Percentiles rank a stretch among this genome's conserved stretches.
Conservation (phyloP, 148 eudicot genomes). For the Agrostemma githago region DNA sequence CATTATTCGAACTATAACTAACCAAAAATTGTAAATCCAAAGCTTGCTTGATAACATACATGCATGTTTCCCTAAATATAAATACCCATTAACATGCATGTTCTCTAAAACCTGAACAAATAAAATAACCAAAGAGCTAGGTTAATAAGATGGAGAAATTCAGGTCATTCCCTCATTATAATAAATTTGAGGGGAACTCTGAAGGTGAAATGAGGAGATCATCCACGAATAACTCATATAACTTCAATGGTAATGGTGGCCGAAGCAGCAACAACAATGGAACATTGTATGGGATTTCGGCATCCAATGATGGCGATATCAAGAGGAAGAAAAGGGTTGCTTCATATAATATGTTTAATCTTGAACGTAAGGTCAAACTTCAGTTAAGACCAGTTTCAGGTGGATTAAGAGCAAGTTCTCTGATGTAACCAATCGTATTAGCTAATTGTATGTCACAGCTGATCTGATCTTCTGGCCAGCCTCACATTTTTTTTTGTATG, state of each 20-base stretch:
- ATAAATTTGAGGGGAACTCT: slow-evolving; percentile 29
- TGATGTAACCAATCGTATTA: slow-evolving; percentile 21
- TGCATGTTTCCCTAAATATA: too few relatives aligned
- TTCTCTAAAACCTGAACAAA: not conserved
- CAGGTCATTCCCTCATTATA: slow-evolving; percentile 49
- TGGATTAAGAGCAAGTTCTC: slow-evolving; percentile 61
- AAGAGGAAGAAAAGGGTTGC: slow-evolving; percentile 76
- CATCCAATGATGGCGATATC: slow-evolving; percentile 36
- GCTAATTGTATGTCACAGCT: not conserved
- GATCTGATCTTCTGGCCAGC: not conserved
- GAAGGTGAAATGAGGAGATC: slow-evolving; percentile 16
- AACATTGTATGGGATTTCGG: slow-evolving; percentile 17
- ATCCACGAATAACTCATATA: slow-evolving; percentile 31
- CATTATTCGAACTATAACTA: not conserved
- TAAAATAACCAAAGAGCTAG: not conserved
- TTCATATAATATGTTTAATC: slow-evolving; percentile 57
- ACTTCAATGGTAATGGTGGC: slow-evolving; percentile 62
- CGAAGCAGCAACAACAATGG: slow-evolving; percentile 25
- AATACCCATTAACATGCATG: not conserved
- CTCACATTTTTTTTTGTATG: too few relatives aligned
- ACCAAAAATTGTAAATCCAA: not conserved
- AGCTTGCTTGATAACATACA: too few relatives aligned
- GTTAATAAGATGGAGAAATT: slow-evolving; percentile 46
- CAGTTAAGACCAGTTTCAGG: slow-evolving; percentile 55
- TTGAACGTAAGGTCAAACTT: slow-evolving; percentile 57